Evolutionary conservation across 2,329 filamentous ascomycete genomes (phyloP).

Genomic region (Madurella fahalii): DNA sequence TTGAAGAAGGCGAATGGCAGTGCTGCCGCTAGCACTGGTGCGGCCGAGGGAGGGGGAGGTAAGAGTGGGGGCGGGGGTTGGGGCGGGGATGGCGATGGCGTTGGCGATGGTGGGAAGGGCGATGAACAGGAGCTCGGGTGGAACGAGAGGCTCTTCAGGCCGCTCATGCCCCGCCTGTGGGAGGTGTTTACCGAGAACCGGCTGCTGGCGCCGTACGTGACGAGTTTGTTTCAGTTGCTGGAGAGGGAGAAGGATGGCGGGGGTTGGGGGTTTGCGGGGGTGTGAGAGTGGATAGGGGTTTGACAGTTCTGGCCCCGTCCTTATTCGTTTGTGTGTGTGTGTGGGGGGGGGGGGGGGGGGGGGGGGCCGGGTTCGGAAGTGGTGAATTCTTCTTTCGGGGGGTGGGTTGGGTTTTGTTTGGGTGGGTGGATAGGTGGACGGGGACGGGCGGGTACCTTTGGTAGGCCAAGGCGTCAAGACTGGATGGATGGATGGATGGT

Average conservation of each 20-base stretch:
- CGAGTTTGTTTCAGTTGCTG: conserved; percentile 33
- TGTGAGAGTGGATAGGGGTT: background rate
- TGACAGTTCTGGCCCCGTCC: too few relatives aligned
- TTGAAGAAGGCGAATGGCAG: conserved; percentile 34
- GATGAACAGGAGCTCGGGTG: conserved; percentile 41
- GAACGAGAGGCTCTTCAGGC: conserved; percentile 65
- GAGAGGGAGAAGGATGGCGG: conserved; percentile 10
- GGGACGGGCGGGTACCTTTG: too few relatives aligned
- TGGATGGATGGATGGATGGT: too few relatives aligned
- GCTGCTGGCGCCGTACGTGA: conserved; percentile 43
- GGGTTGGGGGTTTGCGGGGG: background rate
- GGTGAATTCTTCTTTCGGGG: background rate
- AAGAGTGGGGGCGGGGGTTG: conserved; percentile 7
- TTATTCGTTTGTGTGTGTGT: too few relatives aligned
- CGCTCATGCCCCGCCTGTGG: conserved; percentile 60
- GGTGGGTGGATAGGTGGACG: too few relatives aligned
- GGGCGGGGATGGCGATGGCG: background rate
- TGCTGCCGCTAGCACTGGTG: background rate
- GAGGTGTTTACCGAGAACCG: conserved; percentile 68
- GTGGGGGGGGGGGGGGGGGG: background rate
- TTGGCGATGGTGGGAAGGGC: background rate
- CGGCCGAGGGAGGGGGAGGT: conserved; percentile 28
- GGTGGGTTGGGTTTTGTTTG: too few relatives aligned
- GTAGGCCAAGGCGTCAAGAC: too few relatives aligned
- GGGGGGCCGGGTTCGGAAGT: background rate